Base-by-base conservation (phyloP, 2,329 filamentous ascomycete species). In the Penicillium sp. region DNA sequence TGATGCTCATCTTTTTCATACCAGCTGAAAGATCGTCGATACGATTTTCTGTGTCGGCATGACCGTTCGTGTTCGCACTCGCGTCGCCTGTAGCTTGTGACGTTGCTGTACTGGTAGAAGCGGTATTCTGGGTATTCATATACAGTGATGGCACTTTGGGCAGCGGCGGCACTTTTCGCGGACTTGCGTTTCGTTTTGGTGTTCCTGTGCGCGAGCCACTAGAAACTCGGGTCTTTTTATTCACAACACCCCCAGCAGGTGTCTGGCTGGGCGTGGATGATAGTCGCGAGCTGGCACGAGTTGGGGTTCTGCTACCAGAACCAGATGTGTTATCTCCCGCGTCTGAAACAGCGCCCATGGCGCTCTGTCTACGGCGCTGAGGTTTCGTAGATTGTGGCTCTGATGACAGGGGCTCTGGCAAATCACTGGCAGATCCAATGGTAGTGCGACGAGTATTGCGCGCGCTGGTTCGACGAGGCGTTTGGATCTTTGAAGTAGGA, bases 171-270 rank as follows among this genome's bases (percentile, higher is more conserved):
- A 70, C 67, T 57, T 72, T 77, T 55, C 65, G 67, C 1, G 71
- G 69, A 46, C 69, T 71, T 28, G 66, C 61, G 18, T 66, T 62
- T 35, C 67, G 63, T 56, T 74, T 78, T 3, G 71, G 63, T 1
- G 69, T 68, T 21, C 68, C 68, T 42, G 65, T 78, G 28, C 77
- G 80, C 9, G 76, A 65, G n/a, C 61, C 79, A 46, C 76, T 80
- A 9, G 74, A 61, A 12, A 77, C 76, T 52, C 86, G 81, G 2
- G 80, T 77, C 71, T 88, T 91, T 65, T 83, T 88, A 4, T 82
- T 75, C 9, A 78, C 74, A 9, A 85, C 70, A 47, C 73, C 71
- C 26, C 76, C 71, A 18, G 68, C 55, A 33, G 62, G 40, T 38
- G 60, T 58, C 52, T 58, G 59, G 9, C 58, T 59, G 20, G 59